Percentiles rank a stretch among this genome's conserved stretches.
Evolutionary conservation across 345 rosid genomes (phyloP).

Genomic region (Salix suchowensis): DNA sequence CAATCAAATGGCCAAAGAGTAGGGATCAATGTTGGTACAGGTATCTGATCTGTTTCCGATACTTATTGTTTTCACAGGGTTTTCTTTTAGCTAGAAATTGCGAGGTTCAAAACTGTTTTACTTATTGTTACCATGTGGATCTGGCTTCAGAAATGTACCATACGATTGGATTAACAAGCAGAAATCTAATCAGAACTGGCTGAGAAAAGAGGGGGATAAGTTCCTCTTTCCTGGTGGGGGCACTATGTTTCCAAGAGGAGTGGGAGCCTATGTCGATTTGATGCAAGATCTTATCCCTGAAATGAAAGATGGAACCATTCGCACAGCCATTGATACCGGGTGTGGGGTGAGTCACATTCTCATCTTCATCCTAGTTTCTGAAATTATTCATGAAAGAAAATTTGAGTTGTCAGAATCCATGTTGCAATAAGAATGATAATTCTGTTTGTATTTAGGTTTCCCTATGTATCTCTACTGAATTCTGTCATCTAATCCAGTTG

Average conservation of each 20-base stretch:
- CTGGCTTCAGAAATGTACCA: conserved; percentile 80
- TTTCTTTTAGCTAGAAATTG: background rate
- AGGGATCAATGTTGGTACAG: conserved; percentile 93
- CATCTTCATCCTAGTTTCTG: background rate
- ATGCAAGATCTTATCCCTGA: conserved; percentile 95
- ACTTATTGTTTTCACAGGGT: background rate
- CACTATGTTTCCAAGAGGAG: conserved; percentile 96
- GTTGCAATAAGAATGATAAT: background rate
- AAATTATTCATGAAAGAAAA: background rate
- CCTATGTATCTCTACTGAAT: background rate
- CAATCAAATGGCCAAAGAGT: conserved; percentile 95
- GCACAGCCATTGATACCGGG: conserved; percentile 95
- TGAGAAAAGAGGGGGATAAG: conserved; percentile 84
- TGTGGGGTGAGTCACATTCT: conserved; percentile 68
- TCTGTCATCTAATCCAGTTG: background rate
- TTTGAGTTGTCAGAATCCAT: background rate
- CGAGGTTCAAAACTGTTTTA: background rate
- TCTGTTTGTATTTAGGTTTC: background rate
- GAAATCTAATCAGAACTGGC: conserved; percentile 97
- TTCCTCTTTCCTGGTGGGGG: conserved; percentile 97
- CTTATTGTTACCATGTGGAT: conserved; percentile 7
- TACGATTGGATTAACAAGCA: conserved; percentile 96
- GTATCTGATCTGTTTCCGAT: conserved; percentile 34
- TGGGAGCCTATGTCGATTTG: conserved; percentile 85
- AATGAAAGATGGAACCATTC: conserved; percentile 83